phyloP scores from a whole-genome alignment of 2,329 filamentous ascomycete genomes.

The Paecilomyces formosus region DNA sequence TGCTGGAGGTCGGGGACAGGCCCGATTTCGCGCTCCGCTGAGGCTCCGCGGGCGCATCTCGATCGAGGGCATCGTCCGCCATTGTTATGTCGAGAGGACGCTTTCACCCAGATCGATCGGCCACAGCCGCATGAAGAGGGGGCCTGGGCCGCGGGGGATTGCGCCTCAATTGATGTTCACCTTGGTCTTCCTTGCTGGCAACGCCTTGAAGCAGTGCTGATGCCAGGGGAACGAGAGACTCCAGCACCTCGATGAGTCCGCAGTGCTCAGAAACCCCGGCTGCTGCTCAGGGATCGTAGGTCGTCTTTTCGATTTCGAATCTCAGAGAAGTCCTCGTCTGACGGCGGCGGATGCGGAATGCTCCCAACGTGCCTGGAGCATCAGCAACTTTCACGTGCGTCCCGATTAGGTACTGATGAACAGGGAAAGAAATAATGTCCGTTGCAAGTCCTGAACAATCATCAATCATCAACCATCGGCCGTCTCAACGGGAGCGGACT shows the following conservation, averaged over 20 bases:
- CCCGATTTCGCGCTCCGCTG: conserved; percentile 4
- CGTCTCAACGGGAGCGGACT: not conserved
- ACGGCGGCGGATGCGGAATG: not conserved
- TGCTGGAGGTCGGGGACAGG: conserved; percentile 7
- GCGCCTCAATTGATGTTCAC: not conserved
- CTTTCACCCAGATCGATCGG: conserved; percentile 6
- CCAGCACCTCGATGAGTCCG: not conserved
- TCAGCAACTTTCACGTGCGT: not conserved
- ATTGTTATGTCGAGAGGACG: conserved; percentile 12
- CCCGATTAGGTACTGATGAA: not conserved
- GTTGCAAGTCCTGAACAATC: not conserved
- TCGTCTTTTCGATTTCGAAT: not conserved
- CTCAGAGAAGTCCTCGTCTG: not conserved
- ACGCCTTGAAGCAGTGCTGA: not conserved
- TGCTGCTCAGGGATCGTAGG: not conserved
- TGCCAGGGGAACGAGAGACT: not conserved
- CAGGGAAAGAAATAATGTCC: not conserved
- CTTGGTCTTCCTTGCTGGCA: not conserved
- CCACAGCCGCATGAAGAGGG: conserved; percentile 9
- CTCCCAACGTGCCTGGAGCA: not conserved
- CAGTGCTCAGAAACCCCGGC: not conserved
- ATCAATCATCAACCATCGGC: not conserved
- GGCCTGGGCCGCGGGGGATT: conserved; percentile 1
- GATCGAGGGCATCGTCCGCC: conserved; percentile 16
- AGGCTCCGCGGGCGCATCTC: conserved; percentile 16